Conservation (phyloP, 1,284 basidiomycete genomes). For the Malassezia caprae region DNA sequence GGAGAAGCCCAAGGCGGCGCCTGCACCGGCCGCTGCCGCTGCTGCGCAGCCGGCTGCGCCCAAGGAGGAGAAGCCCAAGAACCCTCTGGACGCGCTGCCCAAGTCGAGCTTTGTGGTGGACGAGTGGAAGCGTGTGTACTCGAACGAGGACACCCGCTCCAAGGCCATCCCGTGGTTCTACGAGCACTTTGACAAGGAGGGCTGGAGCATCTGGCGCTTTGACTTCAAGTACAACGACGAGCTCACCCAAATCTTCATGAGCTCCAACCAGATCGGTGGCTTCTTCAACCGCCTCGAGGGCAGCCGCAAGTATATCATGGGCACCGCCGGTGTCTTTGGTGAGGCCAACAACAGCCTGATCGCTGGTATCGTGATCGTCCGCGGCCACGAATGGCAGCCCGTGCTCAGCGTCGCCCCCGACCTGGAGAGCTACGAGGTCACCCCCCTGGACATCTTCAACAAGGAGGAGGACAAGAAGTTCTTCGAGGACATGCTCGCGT, state of each 20-base stretch:
- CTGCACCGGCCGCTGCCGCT: slow-evolving; percentile 10
- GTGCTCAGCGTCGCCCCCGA: slow-evolving; percentile 62
- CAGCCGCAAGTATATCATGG: slow-evolving; percentile 60
- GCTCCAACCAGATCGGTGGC: slow-evolving; percentile 63
- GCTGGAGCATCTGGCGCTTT: slow-evolving; percentile 81
- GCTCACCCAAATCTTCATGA: slow-evolving; percentile 60
- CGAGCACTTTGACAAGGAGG: slow-evolving; percentile 69
- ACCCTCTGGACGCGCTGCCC: slow-evolving; percentile 82
- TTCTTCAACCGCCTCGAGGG: slow-evolving; percentile 77
- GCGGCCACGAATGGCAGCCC: slow-evolving; percentile 56
- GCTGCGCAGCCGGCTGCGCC: slow-evolving; percentile 49
- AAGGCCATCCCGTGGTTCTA: slow-evolving; percentile 41
- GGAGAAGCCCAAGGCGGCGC: slow-evolving; percentile 45
- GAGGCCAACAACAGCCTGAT: slow-evolving; percentile 57
- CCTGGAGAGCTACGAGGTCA: slow-evolving; percentile 78
- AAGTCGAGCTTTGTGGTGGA: slow-evolving; percentile 89
- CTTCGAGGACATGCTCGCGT: slow-evolving; percentile 47
- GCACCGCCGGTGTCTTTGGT: slow-evolving; percentile 81
- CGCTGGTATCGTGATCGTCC: slow-evolving; percentile 65
- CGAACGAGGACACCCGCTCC: slow-evolving; percentile 74
- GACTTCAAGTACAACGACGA: slow-evolving; percentile 97
- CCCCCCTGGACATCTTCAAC: slow-evolving; percentile 50
- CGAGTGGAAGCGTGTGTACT: slow-evolving; percentile 96
- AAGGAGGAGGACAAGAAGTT: slow-evolving; percentile 47
- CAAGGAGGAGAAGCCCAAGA: slow-evolving; percentile 67